Conservation (phyloP, 345 rosid genomes). For the Trapa bicornis region DNA sequence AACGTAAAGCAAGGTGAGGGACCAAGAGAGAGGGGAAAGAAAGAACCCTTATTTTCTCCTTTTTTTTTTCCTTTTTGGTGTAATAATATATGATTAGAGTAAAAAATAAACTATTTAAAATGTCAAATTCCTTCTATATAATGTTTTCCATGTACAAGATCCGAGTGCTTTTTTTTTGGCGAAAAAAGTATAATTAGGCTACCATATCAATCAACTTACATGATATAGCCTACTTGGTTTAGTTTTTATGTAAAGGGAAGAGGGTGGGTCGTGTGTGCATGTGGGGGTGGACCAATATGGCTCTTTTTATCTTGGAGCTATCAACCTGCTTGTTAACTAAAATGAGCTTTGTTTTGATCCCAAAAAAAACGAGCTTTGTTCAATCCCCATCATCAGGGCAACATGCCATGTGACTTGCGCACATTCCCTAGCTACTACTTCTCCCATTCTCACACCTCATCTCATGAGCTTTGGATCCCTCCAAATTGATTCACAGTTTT, state of each 20-base stretch:
- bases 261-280: background rate
- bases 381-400: background rate
- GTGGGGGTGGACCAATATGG: conserved; percentile 1
- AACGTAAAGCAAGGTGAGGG: too few species aligned
- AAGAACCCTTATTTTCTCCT: too few species aligned
- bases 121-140: too few species aligned
- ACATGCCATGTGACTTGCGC: conserved; percentile 1
- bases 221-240: too few species aligned
- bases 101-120: too few species aligned
- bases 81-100: too few species aligned
- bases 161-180: too few species aligned
- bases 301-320: background rate
- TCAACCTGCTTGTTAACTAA: background rate
- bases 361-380: background rate
- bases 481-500: background rate
- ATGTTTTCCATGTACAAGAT: too few species aligned
- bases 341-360: background rate
- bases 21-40: too few species aligned
- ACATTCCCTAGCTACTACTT: background rate
- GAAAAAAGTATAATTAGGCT: too few species aligned
- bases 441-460: background rate
- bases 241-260: background rate
- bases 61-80: too few species aligned
- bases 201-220: too few species aligned
- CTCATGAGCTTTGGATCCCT: background rate